Conservation (phyloP, 2,329 filamentous ascomycete species). For the Xylariaceae sp. region DNA sequence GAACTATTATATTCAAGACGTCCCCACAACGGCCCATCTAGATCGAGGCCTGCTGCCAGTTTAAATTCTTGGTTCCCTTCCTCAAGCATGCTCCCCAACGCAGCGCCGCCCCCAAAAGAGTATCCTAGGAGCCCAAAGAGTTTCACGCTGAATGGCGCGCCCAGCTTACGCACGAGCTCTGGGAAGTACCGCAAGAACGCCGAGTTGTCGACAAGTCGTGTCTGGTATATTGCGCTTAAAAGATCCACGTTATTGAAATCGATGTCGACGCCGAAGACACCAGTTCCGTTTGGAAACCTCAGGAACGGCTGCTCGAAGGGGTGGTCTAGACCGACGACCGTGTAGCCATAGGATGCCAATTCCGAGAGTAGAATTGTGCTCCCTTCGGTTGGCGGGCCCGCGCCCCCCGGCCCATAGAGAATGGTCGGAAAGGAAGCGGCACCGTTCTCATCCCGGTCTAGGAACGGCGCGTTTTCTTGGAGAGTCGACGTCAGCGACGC, state of each 20-base stretch:
- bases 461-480: slow-evolving; percentile 5
- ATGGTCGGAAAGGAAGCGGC: slow-evolving; percentile 9
- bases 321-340: slow-evolving; percentile 21
- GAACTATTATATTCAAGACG: not conserved
- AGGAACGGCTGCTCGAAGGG: slow-evolving; percentile 29
- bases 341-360: slow-evolving; percentile 22
- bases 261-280: slow-evolving; percentile 19
- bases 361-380: slow-evolving; percentile 19
- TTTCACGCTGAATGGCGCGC: slow-evolving; percentile 8
- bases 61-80: not conserved
- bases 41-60: slow-evolving; percentile 22
- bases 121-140: slow-evolving; percentile 11
- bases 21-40: slow-evolving; percentile 23
- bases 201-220: not conserved
- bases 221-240: not conserved
- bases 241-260: not conserved
- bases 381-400: slow-evolving; percentile 9
- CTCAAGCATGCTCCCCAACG: not conserved
- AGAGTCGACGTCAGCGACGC: slow-evolving; percentile 21
- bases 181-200: not conserved
- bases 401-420: slow-evolving; percentile 15
- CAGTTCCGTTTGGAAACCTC: slow-evolving; percentile 26
- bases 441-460: not conserved
- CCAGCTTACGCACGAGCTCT: slow-evolving; percentile 1
- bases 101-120: slow-evolving; percentile 25